Evolutionary conservation across 139 green algal genomes (phyloP).

Genomic region (Picochlorum sp.): DNA sequence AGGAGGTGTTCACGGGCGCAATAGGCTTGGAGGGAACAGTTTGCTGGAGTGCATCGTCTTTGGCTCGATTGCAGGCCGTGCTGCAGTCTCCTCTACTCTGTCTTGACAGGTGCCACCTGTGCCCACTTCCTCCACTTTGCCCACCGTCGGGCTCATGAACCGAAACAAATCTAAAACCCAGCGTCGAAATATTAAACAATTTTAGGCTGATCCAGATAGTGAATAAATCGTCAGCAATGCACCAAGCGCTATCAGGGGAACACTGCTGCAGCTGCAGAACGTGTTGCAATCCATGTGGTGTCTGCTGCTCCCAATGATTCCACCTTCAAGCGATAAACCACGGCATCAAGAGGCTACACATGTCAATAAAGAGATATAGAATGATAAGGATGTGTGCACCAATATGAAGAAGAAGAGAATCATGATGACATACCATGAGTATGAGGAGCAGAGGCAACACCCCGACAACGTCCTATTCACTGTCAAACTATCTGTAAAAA

Average conservation of each 20-base stretch:
- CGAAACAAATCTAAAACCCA: constrained; percentile 21
- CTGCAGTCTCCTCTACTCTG: background rate
- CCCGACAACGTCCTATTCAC: constrained; percentile 12
- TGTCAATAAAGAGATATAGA: constrained; percentile 5
- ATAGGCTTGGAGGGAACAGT: constrained; percentile 93
- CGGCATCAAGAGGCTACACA: constrained; percentile 27
- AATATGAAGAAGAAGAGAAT: background rate
- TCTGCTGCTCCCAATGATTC: constrained; percentile 25
- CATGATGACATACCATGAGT: constrained; percentile 8
- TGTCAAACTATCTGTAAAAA: constrained; percentile 22
- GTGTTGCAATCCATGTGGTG: constrained; percentile 22
- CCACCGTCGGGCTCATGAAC: constrained; percentile 10
- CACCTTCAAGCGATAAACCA: constrained; percentile 28
- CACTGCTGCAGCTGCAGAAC: constrained; percentile 3
- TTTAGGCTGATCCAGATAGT: constrained; percentile 25
- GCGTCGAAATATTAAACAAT: constrained; percentile 18
- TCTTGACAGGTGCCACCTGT: background rate
- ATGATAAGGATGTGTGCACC: background rate
- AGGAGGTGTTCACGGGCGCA: constrained; percentile 91
- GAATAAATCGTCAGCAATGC: constrained; percentile 1
- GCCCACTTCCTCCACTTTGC: constrained; percentile 1
- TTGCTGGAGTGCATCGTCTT: constrained; percentile 99
- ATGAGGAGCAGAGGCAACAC: constrained; percentile 23
- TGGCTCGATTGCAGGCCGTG: constrained; percentile 47
- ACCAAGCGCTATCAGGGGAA: constrained; percentile 16